Base-by-base conservation (phyloP, 352 stramenopile genomes). In the Phytopythium chamaehyphon region DNA sequence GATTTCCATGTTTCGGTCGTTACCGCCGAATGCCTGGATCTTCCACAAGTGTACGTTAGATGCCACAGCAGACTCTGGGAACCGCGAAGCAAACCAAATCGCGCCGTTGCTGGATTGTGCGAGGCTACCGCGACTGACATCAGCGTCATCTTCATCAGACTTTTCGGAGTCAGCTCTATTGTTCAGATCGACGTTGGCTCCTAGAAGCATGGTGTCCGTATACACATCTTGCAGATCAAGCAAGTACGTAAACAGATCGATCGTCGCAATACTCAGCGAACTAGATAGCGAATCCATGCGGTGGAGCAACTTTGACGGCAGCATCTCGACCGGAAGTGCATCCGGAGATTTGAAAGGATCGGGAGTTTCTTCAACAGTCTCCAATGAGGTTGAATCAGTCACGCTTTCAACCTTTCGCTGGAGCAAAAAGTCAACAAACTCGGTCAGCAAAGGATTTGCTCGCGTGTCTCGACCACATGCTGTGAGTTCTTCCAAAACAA, bases 1-100 rank as follows among this genome's bases (percentile, higher is more conserved):
- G 28, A 92, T 88, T 35, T 88, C 78, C 15, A 83, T 55, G n/a
- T 69, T 49, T 19, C 47, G 55, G 36, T 78, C 33, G 33, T 64
- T 69, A 5, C 62, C 62, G 16, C 75, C 69, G 47, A 92, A 92
- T 3, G 65, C 82, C 28, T 73, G 73, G 43, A 90, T 90, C 55
- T 88, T 89, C 79, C 79, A 93, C 36, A 93, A 43, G 40, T 93
- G 79, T 23, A 81, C 79, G 38, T 93, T 89, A 1, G 79, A 79
- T 7, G 84, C 80, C 1, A 95, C 76, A 0, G 73, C 72, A 0
- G 84, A 90, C 31, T 89, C 71, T 18, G 84, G 84, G 50, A 95
- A 95, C 1, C 81, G 69, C 1, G 78, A 86, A 2, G 84, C 82
- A 40, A 95, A 88, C 80, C 84, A 92, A 3, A 90, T 84, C 2